Base-by-base conservation (phyloP, 164 flowering plant species). In the Aristolochia fimbriata region DNA sequence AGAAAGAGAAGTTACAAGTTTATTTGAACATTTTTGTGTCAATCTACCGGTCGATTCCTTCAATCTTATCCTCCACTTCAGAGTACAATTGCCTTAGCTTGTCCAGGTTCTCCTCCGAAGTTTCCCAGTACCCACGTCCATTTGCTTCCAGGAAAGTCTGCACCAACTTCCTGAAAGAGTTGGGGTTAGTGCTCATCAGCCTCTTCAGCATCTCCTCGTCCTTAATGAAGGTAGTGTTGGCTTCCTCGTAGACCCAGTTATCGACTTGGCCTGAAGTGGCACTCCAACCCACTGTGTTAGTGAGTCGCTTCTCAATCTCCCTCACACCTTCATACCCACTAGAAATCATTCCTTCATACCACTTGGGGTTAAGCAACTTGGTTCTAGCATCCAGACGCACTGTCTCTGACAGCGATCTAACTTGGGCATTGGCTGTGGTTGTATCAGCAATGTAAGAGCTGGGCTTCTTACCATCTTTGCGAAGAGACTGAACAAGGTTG, bases 371-470 rank as follows among this genome's bases (percentile, higher is more conserved):
- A 72, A 94, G 74, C 73, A 94, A 53, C 74, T 94, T 94, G 43
- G 99, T 94, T 16, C 99, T 66, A 33, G 99, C 99, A 61, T 94
- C 99, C 0, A 94, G 91, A 17, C 99, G 71, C 15, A 94, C 96
- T 0, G 99, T 94, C 79, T 94, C 99, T 24, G 96, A 62, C 17
- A 94, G 79, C 10, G 99, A 88, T 13, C 99, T 81, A 5, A 94
- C 99, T 83, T 91, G 99, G 17, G 99, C 99, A 78, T 94, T 94
- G 46, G 99, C 99, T 3, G 99, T 94, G 51, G 99, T 94, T 15
- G 99, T 90, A 73, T 94, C 99, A 47, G 99, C 99, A 65, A 94
- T 66, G 65, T 94, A 94, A 0, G 99, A 95, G 71, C 71, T 87
- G 1, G 99, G 99, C 76, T 91, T 94, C 85, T 87, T 88, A 27